Evolutionary conservation across 805 yeast species (phyloP), one percentile per base, ranked within the genome.

Genomic region (Metschnikowia cerradonensis): DNA sequence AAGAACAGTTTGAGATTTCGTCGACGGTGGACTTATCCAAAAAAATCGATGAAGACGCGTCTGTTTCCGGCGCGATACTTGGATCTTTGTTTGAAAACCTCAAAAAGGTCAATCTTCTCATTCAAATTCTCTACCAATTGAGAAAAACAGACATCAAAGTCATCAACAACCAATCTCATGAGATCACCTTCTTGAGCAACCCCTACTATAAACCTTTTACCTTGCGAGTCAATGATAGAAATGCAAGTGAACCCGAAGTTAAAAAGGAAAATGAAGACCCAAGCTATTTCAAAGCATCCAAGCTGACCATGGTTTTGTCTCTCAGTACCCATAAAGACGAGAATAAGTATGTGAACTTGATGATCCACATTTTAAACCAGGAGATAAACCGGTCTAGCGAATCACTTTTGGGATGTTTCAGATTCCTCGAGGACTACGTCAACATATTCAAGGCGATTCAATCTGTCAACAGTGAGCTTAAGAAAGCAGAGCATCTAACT

Each of bases 61-160:
- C 36, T 51, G 23, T 51, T 56, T n/a, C 53, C 46, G 15, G 45
- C 45, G 36, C 37, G 17, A 49, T 68, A 17, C 52, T 71, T 17
- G 62, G 60, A 15, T 57, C 49, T 11, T 49, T 72, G 3, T 70
- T 73, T 46, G 60, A 59, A 32, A 61, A 57, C 19, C 60, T 73
- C 45, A 62, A 66, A 41, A 65, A 65, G 50, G 58, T 73, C 44
- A 64, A 65, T 26, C 62, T 64, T 41, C 53, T 73, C 43, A 65
- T 72, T 30, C 65, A 61, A 38, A 56, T 71, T n/a, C 54, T 71
- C 37, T 66, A 67, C 40, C 73, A 71, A 51, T 60, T 72, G 32
- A 56, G 60, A 41, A 60, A 62, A 20, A 62, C 62, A 32, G 60
- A 64, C 23, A 61, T 68, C 36, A 48, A 62, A 30, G 64, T 71